A percentile compares a stretch with the other conserved stretches of the same genome.
Conservation (phyloP, 495 filamentous ascomycete genomes). For the Bacidia rubella region DNA sequence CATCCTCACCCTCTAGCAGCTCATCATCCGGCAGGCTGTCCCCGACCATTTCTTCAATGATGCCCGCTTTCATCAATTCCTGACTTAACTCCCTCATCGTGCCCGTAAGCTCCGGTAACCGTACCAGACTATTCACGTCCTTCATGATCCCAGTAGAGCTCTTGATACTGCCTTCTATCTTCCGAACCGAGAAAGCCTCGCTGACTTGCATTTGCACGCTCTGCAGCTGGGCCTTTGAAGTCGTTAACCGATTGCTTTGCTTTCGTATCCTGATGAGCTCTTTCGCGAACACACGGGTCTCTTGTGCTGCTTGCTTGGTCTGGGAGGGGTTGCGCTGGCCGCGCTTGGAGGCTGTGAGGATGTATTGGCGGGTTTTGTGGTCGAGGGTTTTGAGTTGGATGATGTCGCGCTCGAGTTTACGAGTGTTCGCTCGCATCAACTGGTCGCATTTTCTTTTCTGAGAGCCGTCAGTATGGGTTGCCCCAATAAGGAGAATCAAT, state of each 20-base stretch:
- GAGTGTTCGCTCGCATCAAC: constrained; percentile 79
- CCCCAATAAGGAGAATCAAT: background rate
- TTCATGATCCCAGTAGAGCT: constrained; percentile 89
- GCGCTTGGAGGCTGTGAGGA: constrained; percentile 64
- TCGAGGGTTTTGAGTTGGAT: constrained; percentile 58
- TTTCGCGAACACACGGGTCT: constrained; percentile 74
- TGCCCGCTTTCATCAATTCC: constrained; percentile 84
- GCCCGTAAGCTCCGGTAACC: constrained; percentile 70
- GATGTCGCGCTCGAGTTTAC: constrained; percentile 93
- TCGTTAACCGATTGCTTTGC: constrained; percentile 57
- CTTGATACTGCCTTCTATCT: constrained; percentile 87
- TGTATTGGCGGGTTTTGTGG: constrained; percentile 71
- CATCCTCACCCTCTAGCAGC: constrained; percentile 43
- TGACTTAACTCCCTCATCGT: constrained; percentile 83
- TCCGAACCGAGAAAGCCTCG: constrained; percentile 88
- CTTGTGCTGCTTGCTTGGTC: constrained; percentile 57
- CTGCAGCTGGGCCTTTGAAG: constrained; percentile 80
- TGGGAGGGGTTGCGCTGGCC: constrained; percentile 63
- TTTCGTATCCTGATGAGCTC: constrained; percentile 76
- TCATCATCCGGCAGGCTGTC: constrained; percentile 67
- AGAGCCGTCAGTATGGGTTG: background rate
- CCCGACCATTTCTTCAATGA: constrained; percentile 94
- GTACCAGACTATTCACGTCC: constrained; percentile 78
- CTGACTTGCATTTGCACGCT: constrained; percentile 97
- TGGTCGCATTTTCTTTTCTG: constrained; percentile 93